Base-by-base conservation (phyloP, 208 protist genomes). In the Leishmania braziliensis region DNA sequence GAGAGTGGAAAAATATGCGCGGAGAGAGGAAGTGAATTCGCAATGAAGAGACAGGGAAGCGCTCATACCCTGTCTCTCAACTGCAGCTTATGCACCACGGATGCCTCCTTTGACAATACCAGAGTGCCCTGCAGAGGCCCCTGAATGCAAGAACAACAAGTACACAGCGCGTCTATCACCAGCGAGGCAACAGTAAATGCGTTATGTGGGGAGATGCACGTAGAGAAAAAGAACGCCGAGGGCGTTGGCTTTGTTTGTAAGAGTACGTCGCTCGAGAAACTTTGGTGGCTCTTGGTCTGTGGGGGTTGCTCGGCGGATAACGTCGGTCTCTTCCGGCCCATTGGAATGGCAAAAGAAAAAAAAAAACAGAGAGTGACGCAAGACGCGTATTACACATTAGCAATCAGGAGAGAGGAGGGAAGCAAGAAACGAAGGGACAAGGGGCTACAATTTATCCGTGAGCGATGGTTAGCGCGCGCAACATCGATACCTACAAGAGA, bases 311-410 rank as follows among this genome's bases (percentile, higher is more conserved):
- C 46, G 12, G 69, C 29, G 39, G 53, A 54, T 5, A 29, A 29
- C 26, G 4, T 54, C 43, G 20, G 12, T 73, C 12, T 26, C 36
- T 16, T 16, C 9, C 18, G 1, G 26, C 16, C 46, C 1, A 48
- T 48, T 43, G 8, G 5, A 1, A 50, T 48, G 10, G 29, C 65
- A 70, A 14, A 23, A 48, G 14, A 48, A 50, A 10, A 81, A n/a
- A 66, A 75, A 75, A 66, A 73, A 72, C 29, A 66, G 74, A 75
- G 74, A 3, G 29, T 39, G 33, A 29, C 65, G 78, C 33, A 56
- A 5, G 33, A 43, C 5, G n/a, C 33, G 14, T 12, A 46, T 73
- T 65, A 73, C 18, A 70, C 43, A 62, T 73, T 73, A 73, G 69
- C 69, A 73, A 43, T 46, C 16, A n/a, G 9, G n/a, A 46, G 48